phyloP scores from a whole-genome alignment of 176 grass and related monocot species.

The Paspalum notatum region DNA sequence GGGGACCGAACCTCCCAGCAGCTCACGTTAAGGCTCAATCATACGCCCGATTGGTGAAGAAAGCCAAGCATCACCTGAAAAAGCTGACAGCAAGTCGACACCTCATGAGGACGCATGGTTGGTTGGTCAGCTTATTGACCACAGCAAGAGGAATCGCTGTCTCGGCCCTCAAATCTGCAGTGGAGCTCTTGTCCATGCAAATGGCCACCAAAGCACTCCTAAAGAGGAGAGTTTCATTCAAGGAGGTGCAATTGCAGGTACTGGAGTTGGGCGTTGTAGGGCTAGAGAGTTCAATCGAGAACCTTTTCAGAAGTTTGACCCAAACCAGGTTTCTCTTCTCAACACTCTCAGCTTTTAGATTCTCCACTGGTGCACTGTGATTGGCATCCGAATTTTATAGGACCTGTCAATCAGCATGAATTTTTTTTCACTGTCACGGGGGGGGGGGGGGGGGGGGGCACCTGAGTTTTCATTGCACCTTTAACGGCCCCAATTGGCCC shows the following conservation, averaged over 20 bases:
- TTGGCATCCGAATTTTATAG: slow-evolving; percentile 51
- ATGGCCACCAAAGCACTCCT: slow-evolving; percentile 35
- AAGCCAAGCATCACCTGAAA: slow-evolving; percentile 51
- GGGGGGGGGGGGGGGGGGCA: no score
- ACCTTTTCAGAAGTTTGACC: slow-evolving; percentile 45
- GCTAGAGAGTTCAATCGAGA: slow-evolving; percentile 38
- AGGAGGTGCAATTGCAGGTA: slow-evolving; percentile 47
- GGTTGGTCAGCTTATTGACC: slow-evolving; percentile 16
- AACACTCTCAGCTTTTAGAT: slow-evolving; percentile 49
- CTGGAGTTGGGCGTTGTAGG: slow-evolving; percentile 40
- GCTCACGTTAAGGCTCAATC: slow-evolving; percentile 36
- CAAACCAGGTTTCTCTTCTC: slow-evolving; percentile 53
- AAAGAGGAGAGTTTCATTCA: slow-evolving; percentile 41
- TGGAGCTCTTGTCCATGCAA: slow-evolving; percentile 40
- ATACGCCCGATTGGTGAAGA: slow-evolving; percentile 41
- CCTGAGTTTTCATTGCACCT: no score
- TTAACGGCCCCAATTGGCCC: no score
- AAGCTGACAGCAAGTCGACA: slow-evolving; percentile 15
- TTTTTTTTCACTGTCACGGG: no score
- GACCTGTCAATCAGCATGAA: slow-evolving; percentile 42
- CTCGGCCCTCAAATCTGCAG: slow-evolving; percentile 32
- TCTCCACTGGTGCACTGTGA: neutral
- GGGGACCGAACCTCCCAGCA: slow-evolving; percentile 10
- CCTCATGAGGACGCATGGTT: neutral
- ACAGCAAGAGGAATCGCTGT: slow-evolving; percentile 38